Base-by-base conservation (phyloP, 2,329 filamentous ascomycete genomes). In the Stachybotrys elegans region DNA sequence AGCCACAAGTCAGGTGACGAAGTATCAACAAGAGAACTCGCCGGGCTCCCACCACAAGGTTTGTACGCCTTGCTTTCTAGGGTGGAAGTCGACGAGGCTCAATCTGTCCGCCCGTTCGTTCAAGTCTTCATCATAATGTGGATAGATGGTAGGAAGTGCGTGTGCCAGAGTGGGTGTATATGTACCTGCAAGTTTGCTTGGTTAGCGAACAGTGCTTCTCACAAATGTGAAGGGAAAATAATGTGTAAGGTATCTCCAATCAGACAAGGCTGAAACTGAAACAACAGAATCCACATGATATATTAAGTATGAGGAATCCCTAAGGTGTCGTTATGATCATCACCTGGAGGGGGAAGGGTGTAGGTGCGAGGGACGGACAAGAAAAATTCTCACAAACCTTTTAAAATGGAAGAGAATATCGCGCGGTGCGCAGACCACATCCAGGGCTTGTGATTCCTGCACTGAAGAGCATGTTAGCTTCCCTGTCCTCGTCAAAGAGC, bases 41-140 rank as follows among this genome's bases (percentile, higher is more conserved):
- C 61, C 56, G 55, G 55, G 61, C 68, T 64, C 58, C 66, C 66
- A 71, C 72, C 76, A 73, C 76, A 73, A 71, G 73, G 74, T 54
- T 78, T 82, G 77, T 81, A 81, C 75, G 65, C 71, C 76, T 73
- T 67, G 76, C 65, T 76, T 73, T 75, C 64, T 58, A 62, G 63
- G 66, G 67, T 59, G 69, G 63, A 59, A 62, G 67, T 58, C 57
- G 63, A 61, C 67, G 58, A 60, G 71, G 70, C 75, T 79, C 76
- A 66, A 69, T 78, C 78, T 81, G 78, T 81, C 78, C 78, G 78
- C 78, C 78, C 78, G 78, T 81, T 81, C 78, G 78, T 81, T 80
- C 78, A 81, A 80, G 66, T 67, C 68, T 75, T 81, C 78, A 70
- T 82, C 78, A 81, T 75, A 59, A 52, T 59, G 64, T 66, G 59